A percentile compares a stretch with the other conserved stretches of the same genome.
Evolutionary conservation across 495 filamentous ascomycete genomes (phyloP).

Genomic region (Trichodelitschia bisporula): DNA sequence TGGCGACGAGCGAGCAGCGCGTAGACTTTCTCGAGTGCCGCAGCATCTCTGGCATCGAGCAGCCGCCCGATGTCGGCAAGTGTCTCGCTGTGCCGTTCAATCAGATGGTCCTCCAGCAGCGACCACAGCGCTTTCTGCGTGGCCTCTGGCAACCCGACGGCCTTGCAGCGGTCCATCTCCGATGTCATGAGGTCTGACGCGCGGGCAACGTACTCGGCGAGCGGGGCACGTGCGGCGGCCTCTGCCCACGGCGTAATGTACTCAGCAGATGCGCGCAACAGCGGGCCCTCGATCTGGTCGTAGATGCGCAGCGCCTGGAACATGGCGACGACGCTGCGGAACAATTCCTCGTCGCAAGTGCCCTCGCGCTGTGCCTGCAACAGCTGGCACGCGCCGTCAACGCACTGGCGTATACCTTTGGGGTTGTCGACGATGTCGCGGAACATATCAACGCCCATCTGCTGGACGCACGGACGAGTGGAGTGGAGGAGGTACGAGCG

Average conservation of each 20-base stretch:
- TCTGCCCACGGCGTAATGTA: constrained; percentile 45
- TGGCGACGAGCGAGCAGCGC: constrained; percentile 38
- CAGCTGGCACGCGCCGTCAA: constrained; percentile 52
- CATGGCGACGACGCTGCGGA: constrained; percentile 51
- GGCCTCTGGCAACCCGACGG: constrained; percentile 53
- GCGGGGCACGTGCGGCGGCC: constrained; percentile 25
- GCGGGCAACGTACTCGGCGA: constrained; percentile 46
- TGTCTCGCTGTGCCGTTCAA: too few species aligned
- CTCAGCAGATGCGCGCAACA: constrained; percentile 35
- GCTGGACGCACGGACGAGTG: constrained; percentile 27
- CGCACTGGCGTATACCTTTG: constrained; percentile 25
- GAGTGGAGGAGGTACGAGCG: constrained; percentile 60
- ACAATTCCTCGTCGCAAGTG: constrained; percentile 27
- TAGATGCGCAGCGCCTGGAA: constrained; percentile 66
- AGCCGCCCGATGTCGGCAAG: constrained; percentile 46
- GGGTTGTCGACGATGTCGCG: constrained; percentile 29
- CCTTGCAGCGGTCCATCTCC: constrained; percentile 49
- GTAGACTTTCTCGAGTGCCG: constrained; percentile 52
- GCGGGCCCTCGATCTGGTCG: constrained; percentile 52
- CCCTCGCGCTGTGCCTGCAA: constrained; percentile 43
- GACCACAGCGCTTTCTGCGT: constrained; percentile 54
- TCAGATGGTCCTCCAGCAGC: constrained; percentile 42
- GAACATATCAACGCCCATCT: constrained; percentile 30
- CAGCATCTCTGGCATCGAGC: constrained; percentile 35
- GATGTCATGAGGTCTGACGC: constrained; percentile 37